Conservation (phyloP, 306 rosid species). For the Prunus mira region DNA sequence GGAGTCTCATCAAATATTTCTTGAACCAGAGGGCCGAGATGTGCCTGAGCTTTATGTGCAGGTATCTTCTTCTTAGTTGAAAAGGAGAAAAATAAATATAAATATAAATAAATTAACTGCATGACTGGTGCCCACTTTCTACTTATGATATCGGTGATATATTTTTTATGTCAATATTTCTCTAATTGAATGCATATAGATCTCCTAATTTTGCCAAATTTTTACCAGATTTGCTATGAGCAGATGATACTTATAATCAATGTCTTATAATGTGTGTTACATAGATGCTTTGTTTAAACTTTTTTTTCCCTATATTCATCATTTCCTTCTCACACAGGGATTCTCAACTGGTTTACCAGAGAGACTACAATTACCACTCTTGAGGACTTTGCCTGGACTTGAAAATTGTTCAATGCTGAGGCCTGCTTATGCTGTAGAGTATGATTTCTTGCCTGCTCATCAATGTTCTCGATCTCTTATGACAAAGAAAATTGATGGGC, state of each 20-base stretch:
- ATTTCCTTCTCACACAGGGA: conserved; percentile 51
- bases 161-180: background rate
- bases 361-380: conserved; percentile 81
- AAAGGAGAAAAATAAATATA: background rate
- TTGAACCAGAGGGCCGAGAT: conserved; percentile 95
- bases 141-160: background rate
- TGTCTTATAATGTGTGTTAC: background rate
- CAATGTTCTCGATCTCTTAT: conserved; percentile 87
- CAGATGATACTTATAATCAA: background rate
- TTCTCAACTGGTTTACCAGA: conserved; percentile 98
- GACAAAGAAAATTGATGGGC: conserved; percentile 90
- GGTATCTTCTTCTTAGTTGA: conserved; percentile 35
- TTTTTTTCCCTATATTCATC: conserved; percentile 7
- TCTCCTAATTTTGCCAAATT: background rate
- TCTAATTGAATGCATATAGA: background rate
- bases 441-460: conserved; percentile 91
- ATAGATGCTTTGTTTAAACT: background rate
- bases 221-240: background rate
- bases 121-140: background rate
- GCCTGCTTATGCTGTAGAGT: conserved; percentile 99
- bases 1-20: conserved; percentile 95
- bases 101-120: background rate
- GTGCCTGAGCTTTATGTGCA: conserved; percentile 98
- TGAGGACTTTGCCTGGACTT: conserved; percentile 97
- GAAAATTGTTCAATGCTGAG: conserved; percentile 95